Percentiles rank a stretch among this genome's conserved stretches.
These are phyloP conservation scores for Cardiosporidium cionae DNA, from an alignment of 169 alveolate genomes.

Conservation along the genomic window DNA sequence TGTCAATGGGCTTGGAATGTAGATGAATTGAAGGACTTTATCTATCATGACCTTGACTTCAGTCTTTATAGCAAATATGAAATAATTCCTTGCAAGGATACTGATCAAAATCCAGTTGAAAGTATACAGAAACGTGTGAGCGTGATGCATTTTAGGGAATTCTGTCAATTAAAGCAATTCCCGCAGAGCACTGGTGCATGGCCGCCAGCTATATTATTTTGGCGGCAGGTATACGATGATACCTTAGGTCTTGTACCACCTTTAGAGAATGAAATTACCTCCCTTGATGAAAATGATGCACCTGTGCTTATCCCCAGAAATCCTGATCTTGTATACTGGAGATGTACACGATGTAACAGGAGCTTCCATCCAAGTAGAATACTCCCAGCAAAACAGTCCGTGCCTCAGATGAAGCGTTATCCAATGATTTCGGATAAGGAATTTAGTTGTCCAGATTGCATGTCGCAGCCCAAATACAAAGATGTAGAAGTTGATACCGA, in stretches of 20 bases:
- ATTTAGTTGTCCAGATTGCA: neutral
- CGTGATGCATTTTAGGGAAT: neutral
- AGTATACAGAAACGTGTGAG: conserved; percentile 9
- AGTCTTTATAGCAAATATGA: conserved; percentile 17
- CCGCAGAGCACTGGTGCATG: neutral
- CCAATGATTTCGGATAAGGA: neutral
- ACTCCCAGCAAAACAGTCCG: neutral
- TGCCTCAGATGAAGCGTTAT: neutral
- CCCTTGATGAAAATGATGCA: neutral
- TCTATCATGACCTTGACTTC: conserved; percentile 4
- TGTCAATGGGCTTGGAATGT: conserved; percentile 38
- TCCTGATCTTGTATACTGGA: neutral
- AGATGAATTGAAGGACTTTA: conserved; percentile 3
- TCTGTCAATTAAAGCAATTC: neutral
- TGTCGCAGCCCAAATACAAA: too few relatives aligned
- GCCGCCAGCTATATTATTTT: neutral
- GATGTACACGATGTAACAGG: neutral
- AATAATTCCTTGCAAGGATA: conserved; percentile 13
- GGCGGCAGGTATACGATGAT: neutral
- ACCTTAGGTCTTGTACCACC: neutral
- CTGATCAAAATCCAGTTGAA: conserved; percentile 24
- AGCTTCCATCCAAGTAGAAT: neutral
- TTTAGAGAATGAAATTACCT: neutral
- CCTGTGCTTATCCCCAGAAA: neutral
- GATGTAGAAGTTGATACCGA: too few relatives aligned